phyloP scores from a whole-genome alignment of 1,284 basidiomycete genomes.

The Volvariella surrecta region DNA sequence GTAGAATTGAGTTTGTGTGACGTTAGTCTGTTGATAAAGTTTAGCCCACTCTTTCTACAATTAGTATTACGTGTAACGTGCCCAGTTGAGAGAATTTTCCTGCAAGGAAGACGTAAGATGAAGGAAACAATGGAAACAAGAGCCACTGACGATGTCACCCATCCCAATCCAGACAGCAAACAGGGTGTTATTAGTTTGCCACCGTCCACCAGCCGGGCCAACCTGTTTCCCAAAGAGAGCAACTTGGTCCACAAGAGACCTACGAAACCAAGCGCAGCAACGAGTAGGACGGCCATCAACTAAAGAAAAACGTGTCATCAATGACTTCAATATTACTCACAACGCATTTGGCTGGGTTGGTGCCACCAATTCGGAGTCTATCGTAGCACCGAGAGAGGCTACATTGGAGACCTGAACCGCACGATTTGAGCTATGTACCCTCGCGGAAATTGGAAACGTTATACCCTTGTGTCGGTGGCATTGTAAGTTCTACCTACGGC shows the following conservation, averaged over 20 bases:
- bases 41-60: conserved; percentile 16
- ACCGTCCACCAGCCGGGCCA: conserved; percentile 41
- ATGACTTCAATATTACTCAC: conserved; percentile 19
- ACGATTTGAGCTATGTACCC: conserved; percentile 3
- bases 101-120: conserved; percentile 13
- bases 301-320: background rate
- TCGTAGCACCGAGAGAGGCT: conserved; percentile 54
- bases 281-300: too few species aligned
- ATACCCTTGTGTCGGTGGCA: conserved; percentile 42
- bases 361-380: conserved; percentile 49
- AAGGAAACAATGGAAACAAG: background rate
- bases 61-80: conserved; percentile 16
- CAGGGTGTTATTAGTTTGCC: conserved; percentile 45
- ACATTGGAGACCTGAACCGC: conserved; percentile 43
- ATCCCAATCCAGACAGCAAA: conserved; percentile 64
- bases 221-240: conserved; percentile 44
- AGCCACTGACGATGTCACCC: conserved; percentile 44
- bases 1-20: conserved; percentile 44
- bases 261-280: too few species aligned
- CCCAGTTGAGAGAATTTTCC: conserved; percentile 48
- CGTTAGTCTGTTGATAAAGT: conserved; percentile 30
- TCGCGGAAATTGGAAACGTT: background rate
- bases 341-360: conserved; percentile 47
- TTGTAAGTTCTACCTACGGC: conserved; percentile 38
- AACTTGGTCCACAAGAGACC: conserved; percentile 58